These are phyloP conservation scores for Suillus paluster DNA, from an alignment of 768 basidiomycete genomes.

Conservation along the genomic window DNA sequence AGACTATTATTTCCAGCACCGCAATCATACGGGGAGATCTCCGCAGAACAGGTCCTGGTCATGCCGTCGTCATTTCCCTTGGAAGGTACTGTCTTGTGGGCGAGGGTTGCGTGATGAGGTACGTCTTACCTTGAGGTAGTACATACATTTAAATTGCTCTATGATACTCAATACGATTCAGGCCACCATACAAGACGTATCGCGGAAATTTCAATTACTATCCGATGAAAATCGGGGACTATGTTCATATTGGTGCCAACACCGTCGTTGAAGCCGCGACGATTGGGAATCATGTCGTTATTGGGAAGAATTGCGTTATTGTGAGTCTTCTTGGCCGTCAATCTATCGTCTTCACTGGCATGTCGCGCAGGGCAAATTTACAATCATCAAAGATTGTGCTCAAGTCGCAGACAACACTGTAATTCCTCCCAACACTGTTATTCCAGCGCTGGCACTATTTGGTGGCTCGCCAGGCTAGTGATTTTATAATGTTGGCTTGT, in stretches of 20 bases:
- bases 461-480: conserved; percentile 84
- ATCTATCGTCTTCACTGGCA: conserved; percentile 1
- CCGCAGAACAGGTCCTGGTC: conserved; percentile 84
- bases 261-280: conserved; percentile 92
- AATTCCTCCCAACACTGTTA: conserved; percentile 89
- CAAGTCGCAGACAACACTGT: conserved; percentile 89
- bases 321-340: conserved; percentile 48
- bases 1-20: conserved; percentile 90
- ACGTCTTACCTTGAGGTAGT: conserved; percentile 20
- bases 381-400: conserved; percentile 95
- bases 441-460: conserved; percentile 87
- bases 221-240: conserved; percentile 95
- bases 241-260: conserved; percentile 91
- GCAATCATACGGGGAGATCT: conserved; percentile 95
- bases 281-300: conserved; percentile 92
- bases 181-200: conserved; percentile 89
- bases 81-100: conserved; percentile 93
- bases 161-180: conserved; percentile 25
- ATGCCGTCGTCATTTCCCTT: conserved; percentile 91
- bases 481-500: conserved; percentile 1
- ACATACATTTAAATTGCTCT: background rate
- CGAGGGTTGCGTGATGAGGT: conserved; percentile 90
- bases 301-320: conserved; percentile 95
- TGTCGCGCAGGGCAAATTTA: conserved; percentile 82
- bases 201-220: conserved; percentile 95